These are phyloP conservation scores for Alternaria sp. DNA, from an alignment of 2,329 filamentous ascomycete genomes.

Conservation along the genomic window DNA sequence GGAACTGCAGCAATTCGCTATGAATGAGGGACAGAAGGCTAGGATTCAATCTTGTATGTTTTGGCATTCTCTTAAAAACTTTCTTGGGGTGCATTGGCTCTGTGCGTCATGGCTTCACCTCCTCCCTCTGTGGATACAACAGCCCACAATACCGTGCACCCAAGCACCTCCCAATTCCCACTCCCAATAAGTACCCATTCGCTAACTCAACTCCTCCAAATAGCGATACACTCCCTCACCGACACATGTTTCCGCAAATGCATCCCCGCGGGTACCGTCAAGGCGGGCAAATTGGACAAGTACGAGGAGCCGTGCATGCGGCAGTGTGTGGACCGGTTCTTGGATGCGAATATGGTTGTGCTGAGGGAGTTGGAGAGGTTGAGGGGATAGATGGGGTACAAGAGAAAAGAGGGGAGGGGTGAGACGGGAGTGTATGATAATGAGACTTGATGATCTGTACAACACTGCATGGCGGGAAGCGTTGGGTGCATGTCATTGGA, in stretches of 20 bases:
- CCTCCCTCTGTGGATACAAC: not conserved
- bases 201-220: not conserved
- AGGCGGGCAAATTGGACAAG: conserved; percentile 73
- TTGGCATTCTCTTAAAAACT: not conserved
- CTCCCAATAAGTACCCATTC: not conserved
- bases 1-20: conserved; percentile 85
- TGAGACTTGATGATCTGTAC: conserved; percentile 7
- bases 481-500: not conserved
- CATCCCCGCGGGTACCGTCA: conserved; percentile 74
- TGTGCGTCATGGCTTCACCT: not conserved
- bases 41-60: conserved; percentile 61
- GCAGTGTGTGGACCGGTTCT: conserved; percentile 93
- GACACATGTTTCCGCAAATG: conserved; percentile 97
- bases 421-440: conserved; percentile 16
- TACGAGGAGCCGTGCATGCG: conserved; percentile 82
- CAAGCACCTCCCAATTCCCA: no score
- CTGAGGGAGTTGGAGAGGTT: conserved; percentile 80
- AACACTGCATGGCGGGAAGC: conserved; percentile 3
- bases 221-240: conserved; percentile 69
- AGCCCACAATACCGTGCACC: not conserved
- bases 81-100: not conserved
- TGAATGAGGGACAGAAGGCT: conserved; percentile 86
- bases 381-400: conserved; percentile 24
- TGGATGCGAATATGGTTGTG: conserved; percentile 87
- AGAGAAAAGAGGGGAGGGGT: not conserved